Percentiles rank a stretch among this genome's conserved stretches.
Evolutionary conservation across 257 asterid genomes (phyloP).

Genomic region (Coffea eugenioides): DNA sequence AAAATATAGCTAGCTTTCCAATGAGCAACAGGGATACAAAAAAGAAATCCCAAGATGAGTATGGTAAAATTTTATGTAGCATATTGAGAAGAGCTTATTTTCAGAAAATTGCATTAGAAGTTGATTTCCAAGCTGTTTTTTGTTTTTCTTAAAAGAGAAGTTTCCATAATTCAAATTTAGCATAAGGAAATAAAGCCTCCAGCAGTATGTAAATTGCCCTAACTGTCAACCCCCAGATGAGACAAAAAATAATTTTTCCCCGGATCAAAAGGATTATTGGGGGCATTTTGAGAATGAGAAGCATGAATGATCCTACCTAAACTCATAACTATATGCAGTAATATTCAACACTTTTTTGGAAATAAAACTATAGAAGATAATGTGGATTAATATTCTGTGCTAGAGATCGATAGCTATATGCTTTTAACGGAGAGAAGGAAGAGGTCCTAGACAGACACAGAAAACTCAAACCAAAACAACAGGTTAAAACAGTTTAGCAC

Average conservation of each 20-base stretch:
- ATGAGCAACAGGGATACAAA: too few relatives aligned
- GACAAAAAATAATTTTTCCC: not conserved
- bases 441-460: not conserved
- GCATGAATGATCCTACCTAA: not conserved
- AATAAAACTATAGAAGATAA: not conserved
- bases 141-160: not conserved
- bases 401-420: not conserved
- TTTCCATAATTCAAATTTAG: not conserved
- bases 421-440: not conserved
- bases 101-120: not conserved
- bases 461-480: not conserved
- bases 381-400: not conserved
- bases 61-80: too few relatives aligned
- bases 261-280: not conserved
- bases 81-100: not conserved
- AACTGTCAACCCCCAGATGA: not conserved
- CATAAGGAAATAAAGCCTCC: not conserved
- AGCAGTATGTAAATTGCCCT: not conserved
- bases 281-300: not conserved
- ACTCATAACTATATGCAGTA: not conserved
- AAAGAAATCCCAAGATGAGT: too few relatives aligned
- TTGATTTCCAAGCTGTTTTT: too few relatives aligned
- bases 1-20: too few relatives aligned
- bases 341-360: not conserved
- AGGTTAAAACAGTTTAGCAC: not conserved